These are phyloP conservation scores for Debaryomyces singareniensis DNA, from an alignment of 1,139 yeast genomes.

Conservation along the genomic window DNA sequence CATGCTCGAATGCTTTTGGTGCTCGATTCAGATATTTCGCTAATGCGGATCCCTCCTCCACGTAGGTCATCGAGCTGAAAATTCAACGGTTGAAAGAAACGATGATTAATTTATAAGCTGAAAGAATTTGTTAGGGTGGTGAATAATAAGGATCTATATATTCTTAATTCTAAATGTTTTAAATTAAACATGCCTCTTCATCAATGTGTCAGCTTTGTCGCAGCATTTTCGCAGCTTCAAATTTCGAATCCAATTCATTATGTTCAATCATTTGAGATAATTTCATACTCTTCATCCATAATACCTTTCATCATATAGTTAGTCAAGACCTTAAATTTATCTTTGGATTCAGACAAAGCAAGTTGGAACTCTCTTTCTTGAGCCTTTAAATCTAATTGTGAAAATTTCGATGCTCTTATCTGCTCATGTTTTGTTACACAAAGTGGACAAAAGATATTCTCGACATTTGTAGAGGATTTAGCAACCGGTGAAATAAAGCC, in stretches of 20 bases:
- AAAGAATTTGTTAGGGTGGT: too few relatives aligned
- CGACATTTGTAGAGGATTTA: constrained; percentile 7
- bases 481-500: constrained; percentile 14
- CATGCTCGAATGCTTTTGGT: too few relatives aligned
- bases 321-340: constrained; percentile 66
- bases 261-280: background rate
- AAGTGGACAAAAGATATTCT: constrained; percentile 52
- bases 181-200: background rate
- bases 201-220: constrained; percentile 1
- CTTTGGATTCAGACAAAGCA: constrained; percentile 53
- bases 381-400: constrained; percentile 58
- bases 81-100: too few relatives aligned
- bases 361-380: constrained; percentile 58
- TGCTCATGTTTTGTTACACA: constrained; percentile 69
- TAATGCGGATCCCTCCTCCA: too few relatives aligned
- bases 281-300: constrained; percentile 41
- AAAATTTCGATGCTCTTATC: constrained; percentile 48
- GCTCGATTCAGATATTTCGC: too few relatives aligned
- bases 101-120: too few relatives aligned
- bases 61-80: too few relatives aligned
- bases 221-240: background rate
- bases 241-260: background rate
- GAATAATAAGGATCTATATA: too few relatives aligned
- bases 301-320: constrained; percentile 88
- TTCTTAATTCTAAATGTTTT: too few relatives aligned